Percentiles rank a stretch among this genome's conserved stretches.
Evolutionary conservation across 169 alveolate genomes (phyloP).

Genomic region (Hepatocystis sp.): DNA sequence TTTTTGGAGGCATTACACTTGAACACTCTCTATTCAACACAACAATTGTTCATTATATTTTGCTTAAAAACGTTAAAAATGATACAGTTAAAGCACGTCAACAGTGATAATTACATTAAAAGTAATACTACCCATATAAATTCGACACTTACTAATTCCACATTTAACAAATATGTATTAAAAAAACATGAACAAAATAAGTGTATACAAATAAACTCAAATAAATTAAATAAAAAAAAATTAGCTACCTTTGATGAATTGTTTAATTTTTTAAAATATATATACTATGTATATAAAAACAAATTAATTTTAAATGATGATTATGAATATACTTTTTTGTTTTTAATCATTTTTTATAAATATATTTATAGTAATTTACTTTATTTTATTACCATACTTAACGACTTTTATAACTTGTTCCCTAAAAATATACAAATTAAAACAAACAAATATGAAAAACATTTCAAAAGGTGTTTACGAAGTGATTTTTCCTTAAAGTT

Average conservation of each 20-base stretch:
- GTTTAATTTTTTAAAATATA: constrained; percentile 55
- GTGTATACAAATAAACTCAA: no score
- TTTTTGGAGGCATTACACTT: constrained; percentile 18
- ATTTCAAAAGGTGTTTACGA: neutral
- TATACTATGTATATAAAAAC: constrained; percentile 29
- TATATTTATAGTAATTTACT: constrained; percentile 38
- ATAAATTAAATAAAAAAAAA: constrained; percentile 1
- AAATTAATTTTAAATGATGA: constrained; percentile 32
- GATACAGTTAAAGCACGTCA: constrained; percentile 8
- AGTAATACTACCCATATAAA: no score
- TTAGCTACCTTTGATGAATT: constrained; percentile 25
- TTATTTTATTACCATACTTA: constrained; percentile 47
- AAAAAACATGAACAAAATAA: no score
- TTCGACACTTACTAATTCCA: no score
- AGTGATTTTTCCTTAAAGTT: neutral
- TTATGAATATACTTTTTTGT: constrained; percentile 35
- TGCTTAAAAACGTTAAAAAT: constrained; percentile 21
- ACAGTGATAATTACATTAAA: no score
- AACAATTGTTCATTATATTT: constrained; percentile 34
- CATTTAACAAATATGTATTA: no score
- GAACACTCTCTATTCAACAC: constrained; percentile 29
- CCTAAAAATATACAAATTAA: constrained; percentile 14
- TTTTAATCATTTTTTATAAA: constrained; percentile 54
- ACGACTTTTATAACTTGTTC: constrained; percentile 48
- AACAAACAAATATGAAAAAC: neutral